A percentile compares a stretch with the other conserved stretches of the same genome.
phyloP scores from a whole-genome alignment of 2,329 filamentous ascomycete genomes.

The Epichloe elymi region DNA sequence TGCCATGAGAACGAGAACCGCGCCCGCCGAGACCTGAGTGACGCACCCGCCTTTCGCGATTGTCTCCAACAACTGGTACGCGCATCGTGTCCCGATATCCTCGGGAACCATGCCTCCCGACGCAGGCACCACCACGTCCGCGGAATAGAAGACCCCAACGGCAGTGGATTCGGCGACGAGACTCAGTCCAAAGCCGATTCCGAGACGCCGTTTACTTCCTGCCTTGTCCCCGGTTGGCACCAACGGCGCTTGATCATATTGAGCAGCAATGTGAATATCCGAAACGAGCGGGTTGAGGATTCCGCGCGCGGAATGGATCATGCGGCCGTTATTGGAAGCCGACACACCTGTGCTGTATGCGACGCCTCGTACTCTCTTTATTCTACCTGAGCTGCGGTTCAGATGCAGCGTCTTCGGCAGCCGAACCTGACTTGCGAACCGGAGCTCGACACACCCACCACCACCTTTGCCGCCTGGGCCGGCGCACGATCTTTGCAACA shows the following conservation, averaged over 20 bases:
- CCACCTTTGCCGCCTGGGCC: slow-evolving; percentile 65
- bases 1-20: slow-evolving; percentile 79
- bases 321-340: slow-evolving; percentile 82
- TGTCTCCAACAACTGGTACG: slow-evolving; percentile 75
- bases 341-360: slow-evolving; percentile 88
- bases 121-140: slow-evolving; percentile 64
- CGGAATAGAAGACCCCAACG: slow-evolving; percentile 69
- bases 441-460: slow-evolving; percentile 82
- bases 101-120: slow-evolving; percentile 75
- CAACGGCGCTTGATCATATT: slow-evolving; percentile 56
- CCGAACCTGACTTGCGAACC: slow-evolving; percentile 86
- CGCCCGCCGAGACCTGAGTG: slow-evolving; percentile 55
- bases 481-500: slow-evolving; percentile 67
- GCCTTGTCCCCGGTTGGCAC: slow-evolving; percentile 39
- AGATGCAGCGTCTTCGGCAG: slow-evolving; percentile 90
- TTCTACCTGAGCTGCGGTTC: slow-evolving; percentile 63
- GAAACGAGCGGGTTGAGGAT: slow-evolving; percentile 75
- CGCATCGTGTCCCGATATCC: slow-evolving; percentile 78
- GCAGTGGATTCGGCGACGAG: slow-evolving; percentile 87
- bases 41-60: slow-evolving; percentile 76
- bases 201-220: slow-evolving; percentile 50
- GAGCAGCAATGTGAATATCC: slow-evolving; percentile 81
- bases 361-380: slow-evolving; percentile 83
- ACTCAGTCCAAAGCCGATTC: slow-evolving; percentile 83
- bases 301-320: slow-evolving; percentile 83